These are phyloP conservation scores for Coemansia sp. DNA, from an alignment of 192 early-diverging fungal species.

Conservation along the genomic window DNA sequence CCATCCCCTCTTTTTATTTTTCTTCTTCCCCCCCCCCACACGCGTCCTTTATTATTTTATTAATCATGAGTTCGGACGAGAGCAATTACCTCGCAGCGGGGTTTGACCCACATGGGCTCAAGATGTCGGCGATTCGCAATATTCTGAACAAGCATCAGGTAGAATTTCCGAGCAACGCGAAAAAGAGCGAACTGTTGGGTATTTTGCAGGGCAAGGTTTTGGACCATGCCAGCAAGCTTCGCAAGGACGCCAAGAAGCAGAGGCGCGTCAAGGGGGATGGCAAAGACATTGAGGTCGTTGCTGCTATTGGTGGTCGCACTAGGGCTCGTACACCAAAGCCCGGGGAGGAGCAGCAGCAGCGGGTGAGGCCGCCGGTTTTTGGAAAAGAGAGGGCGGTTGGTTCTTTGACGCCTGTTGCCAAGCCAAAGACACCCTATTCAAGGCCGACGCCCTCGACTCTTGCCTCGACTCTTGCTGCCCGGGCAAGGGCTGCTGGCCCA, in stretches of 20 bases:
- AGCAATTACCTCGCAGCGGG: slow-evolving; percentile 46
- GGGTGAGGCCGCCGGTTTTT: background rate
- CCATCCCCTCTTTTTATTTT: background rate
- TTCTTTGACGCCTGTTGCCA: background rate
- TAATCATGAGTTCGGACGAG: background rate
- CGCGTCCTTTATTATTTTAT: background rate
- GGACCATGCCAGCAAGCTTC: slow-evolving; percentile 24
- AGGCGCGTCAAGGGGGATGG: slow-evolving; percentile 24
- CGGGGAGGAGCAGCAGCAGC: background rate
- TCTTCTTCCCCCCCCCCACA: background rate
- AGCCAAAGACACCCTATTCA: too few relatives aligned
- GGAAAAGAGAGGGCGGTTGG: too few relatives aligned
- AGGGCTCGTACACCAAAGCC: slow-evolving; percentile 15
- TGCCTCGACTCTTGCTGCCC: too few relatives aligned
- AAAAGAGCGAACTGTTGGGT: slow-evolving; percentile 38
- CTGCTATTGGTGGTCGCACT: slow-evolving; percentile 11
- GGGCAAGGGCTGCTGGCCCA: too few relatives aligned
- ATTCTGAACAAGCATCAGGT: slow-evolving; percentile 42
- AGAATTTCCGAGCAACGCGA: slow-evolving; percentile 38
- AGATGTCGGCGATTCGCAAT: slow-evolving; percentile 33
- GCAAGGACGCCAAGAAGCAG: slow-evolving; percentile 38
- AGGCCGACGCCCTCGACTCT: too few relatives aligned
- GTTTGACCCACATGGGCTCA: slow-evolving; percentile 43
- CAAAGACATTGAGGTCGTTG: slow-evolving; percentile 29
- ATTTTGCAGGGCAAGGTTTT: slow-evolving; percentile 21